Conservation (phyloP, 2,329 filamentous ascomycete species). For the Talaromyces sp. region DNA sequence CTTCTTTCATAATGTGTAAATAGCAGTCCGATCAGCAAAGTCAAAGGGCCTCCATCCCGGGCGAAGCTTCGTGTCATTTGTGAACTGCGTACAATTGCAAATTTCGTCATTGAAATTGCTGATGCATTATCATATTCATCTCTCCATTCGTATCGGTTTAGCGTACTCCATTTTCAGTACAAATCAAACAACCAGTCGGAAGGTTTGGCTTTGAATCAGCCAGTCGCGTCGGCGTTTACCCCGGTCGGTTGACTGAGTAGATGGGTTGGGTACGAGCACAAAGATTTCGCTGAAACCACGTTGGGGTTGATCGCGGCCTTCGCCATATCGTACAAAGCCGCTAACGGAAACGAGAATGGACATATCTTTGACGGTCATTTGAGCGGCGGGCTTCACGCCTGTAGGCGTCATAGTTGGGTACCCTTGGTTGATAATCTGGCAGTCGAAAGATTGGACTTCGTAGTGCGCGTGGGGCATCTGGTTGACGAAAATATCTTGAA, state of each 20-base stretch:
- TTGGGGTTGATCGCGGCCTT: slow-evolving; percentile 61
- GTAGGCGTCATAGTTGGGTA: slow-evolving; percentile 59
- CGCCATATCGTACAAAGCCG: slow-evolving; percentile 71
- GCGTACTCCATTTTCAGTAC: background rate
- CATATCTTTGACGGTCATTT: slow-evolving; percentile 59
- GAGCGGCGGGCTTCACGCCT: slow-evolving; percentile 42
- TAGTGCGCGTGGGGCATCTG: slow-evolving; percentile 67
- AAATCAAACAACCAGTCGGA: slow-evolving; percentile 56
- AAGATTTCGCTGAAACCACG: slow-evolving; percentile 79
- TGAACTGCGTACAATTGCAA: background rate
- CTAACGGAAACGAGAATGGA: slow-evolving; percentile 73
- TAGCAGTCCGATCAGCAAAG: background rate
- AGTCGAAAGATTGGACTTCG: slow-evolving; percentile 75
- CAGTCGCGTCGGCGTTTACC: slow-evolving; percentile 61
- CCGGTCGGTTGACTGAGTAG: slow-evolving; percentile 45
- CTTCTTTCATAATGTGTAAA: background rate
- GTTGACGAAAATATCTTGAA: slow-evolving; percentile 68
- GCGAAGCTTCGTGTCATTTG: no score
- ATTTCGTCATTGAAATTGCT: background rate
- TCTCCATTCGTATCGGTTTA: background rate
- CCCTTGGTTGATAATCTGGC: slow-evolving; percentile 73
- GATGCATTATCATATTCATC: background rate
- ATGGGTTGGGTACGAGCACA: slow-evolving; percentile 72
- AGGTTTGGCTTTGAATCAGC: slow-evolving; percentile 74
- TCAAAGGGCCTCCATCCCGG: background rate